Evolutionary conservation across 768 basidiomycete genomes (phyloP), one percentile per base, ranked within the genome.

Genomic region (Boletus sensibilis): DNA sequence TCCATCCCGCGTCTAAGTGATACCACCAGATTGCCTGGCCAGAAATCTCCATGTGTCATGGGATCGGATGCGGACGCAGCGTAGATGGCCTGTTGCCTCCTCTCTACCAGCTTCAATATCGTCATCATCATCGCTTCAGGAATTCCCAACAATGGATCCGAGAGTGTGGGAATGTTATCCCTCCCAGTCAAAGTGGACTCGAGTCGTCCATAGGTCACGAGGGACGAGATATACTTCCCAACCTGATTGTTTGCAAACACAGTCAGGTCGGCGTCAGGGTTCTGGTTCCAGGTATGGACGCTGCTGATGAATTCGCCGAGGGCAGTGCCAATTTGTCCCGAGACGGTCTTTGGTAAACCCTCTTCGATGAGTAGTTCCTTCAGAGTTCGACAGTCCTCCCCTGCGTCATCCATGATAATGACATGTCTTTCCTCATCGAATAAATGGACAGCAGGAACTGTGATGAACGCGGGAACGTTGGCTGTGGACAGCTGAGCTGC

Each of bases 1-100:
- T 66, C 65, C 13, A 40, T n/a, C 1, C 70, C 64, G 7, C 63
- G 64, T 46, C 68, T 68, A 12, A 77, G 64, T 12, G 61, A 67
- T n/a, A 87, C 61, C 57, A 87, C 72, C 44, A 88, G 59, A 62
- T 89, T 88, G 0, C 86, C 87, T 2, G 87, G 80, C 86, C 87
- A 89, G 61, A 88, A 84, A 66, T 89, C 88, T 0, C 88, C 87
- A 12, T 71, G 71, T 21, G 70, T 73, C 55, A 72, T 45, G 12
- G 71, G 63, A 45, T 75, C 74, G 35, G 64, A 54, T 29, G 66
- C 31, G 3, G 59, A 61, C 12, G 68, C 65, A 25, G 65, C 65
- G 25, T 56, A 43, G 34, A 81, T 77, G n/a, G 59, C 69, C 23
- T 62, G 43, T 11, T 63, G 57, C 53, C 67, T 71, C 43, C 59